Evolutionary conservation across 192 early-diverging fungal species (phyloP).

Genomic region (Umbelopsis sp.): DNA sequence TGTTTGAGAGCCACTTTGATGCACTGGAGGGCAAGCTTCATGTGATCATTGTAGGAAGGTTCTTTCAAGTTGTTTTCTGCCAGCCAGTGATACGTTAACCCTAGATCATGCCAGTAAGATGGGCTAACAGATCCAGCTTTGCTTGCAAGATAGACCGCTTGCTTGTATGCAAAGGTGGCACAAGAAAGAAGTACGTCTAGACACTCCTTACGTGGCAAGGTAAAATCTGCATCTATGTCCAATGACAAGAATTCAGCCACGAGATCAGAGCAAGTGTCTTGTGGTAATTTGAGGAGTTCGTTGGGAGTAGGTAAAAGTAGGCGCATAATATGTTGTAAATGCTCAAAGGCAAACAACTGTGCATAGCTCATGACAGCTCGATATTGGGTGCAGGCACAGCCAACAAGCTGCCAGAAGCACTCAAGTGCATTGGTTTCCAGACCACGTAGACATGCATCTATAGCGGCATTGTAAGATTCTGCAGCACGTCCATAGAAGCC

Average conservation of each 20-base stretch:
- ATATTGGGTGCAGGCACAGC: slow-evolving; percentile 55
- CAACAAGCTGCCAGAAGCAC: slow-evolving; percentile 64
- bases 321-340: slow-evolving; percentile 27
- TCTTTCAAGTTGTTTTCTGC: slow-evolving; percentile 29
- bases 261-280: slow-evolving; percentile 20
- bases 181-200: slow-evolving; percentile 48
- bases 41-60: background rate
- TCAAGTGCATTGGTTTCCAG: slow-evolving; percentile 30
- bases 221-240: slow-evolving; percentile 31
- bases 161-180: slow-evolving; percentile 53
- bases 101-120: slow-evolving; percentile 56
- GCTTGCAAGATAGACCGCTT: slow-evolving; percentile 46
- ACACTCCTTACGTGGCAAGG: slow-evolving; percentile 29
- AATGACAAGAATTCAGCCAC: slow-evolving; percentile 25
- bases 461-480: slow-evolving; percentile 52
- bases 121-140: slow-evolving; percentile 41
- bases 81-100: slow-evolving; percentile 47
- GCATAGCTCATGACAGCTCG: slow-evolving; percentile 51
- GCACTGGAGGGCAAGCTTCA: slow-evolving; percentile 41
- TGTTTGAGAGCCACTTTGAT: slow-evolving; percentile 62
- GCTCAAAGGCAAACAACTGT: slow-evolving; percentile 32
- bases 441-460: slow-evolving; percentile 34
- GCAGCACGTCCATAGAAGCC: slow-evolving; percentile 70
- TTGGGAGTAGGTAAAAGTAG: slow-evolving; percentile 32
- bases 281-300: slow-evolving; percentile 38